Evolutionary conservation across 768 basidiomycete genomes (phyloP).

Genomic region (Suillus subluteus): DNA sequence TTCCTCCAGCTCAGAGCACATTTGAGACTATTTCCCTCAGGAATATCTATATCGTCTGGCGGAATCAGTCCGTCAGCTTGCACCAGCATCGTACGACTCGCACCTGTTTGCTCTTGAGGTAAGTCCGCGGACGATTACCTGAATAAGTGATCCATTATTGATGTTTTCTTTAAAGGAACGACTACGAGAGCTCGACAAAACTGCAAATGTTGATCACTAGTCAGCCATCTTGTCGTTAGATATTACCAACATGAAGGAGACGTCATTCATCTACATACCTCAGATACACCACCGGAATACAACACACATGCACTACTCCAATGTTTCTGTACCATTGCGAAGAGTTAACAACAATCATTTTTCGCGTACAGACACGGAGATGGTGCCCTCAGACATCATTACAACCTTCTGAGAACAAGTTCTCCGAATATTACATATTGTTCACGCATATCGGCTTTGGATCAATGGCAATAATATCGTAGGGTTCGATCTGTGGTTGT

Average conservation of each 20-base stretch:
- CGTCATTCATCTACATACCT: not conserved
- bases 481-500: not conserved
- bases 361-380: not conserved
- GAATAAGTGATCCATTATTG: not conserved
- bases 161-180: not conserved
- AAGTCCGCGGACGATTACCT: constrained; percentile 14
- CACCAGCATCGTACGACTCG: constrained; percentile 73
- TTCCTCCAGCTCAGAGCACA: not conserved
- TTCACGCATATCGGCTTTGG: not conserved
- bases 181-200: not conserved
- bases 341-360: not conserved
- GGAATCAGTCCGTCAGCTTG: constrained; percentile 70
- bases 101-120: constrained; percentile 82
- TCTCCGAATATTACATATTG: not conserved
- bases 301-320: not conserved
- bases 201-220: not conserved
- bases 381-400: not conserved
- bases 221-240: not conserved
- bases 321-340: not conserved
- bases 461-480: not conserved
- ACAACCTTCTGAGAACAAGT: not conserved
- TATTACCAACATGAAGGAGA: too few relatives aligned
- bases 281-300: not conserved
- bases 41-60: constrained; percentile 87
- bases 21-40: constrained; percentile 39